Percentiles rank a stretch among this genome's conserved stretches.
phyloP scores from a whole-genome alignment of 805 yeast species.

The Wickerhamomyces mucosus region DNA sequence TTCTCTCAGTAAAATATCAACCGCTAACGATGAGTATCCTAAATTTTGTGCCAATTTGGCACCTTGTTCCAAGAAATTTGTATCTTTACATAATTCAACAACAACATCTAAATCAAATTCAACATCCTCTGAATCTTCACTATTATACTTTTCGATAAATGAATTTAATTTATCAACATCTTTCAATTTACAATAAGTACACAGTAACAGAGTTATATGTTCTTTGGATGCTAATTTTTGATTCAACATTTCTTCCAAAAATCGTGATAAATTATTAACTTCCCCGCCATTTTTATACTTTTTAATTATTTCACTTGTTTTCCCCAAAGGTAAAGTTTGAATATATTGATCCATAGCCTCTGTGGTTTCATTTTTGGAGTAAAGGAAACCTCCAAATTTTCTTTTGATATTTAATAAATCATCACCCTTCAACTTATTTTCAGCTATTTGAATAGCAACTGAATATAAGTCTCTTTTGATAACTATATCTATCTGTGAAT shows the following conservation, averaged over 20 bases:
- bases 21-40: constrained; percentile 66
- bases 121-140: constrained; percentile 22
- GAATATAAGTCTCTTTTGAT: constrained; percentile 61
- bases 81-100: constrained; percentile 61
- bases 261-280: constrained; percentile 52
- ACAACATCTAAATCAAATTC: constrained; percentile 63
- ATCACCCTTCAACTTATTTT: constrained; percentile 11
- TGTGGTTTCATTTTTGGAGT: constrained; percentile 50
- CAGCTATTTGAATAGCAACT: constrained; percentile 65
- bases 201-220: constrained; percentile 71
- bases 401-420: constrained; percentile 35
- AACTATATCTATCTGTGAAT: constrained; percentile 61
- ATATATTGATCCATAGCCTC: constrained; percentile 72
- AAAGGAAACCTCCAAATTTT: constrained; percentile 65
- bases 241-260: constrained; percentile 51
- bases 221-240: constrained; percentile 55
- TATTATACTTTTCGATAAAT: constrained; percentile 41
- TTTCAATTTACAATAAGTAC: constrained; percentile 73
- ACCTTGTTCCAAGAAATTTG: constrained; percentile 58
- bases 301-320: constrained; percentile 69
- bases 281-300: constrained; percentile 73
- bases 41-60: constrained; percentile 59
- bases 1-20: constrained; percentile 63
- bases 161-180: constrained; percentile 43
- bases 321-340: constrained; percentile 41